phyloP scores from a whole-genome alignment of 2,329 filamentous ascomycete species.

The Hymenoscyphus infarciens region DNA sequence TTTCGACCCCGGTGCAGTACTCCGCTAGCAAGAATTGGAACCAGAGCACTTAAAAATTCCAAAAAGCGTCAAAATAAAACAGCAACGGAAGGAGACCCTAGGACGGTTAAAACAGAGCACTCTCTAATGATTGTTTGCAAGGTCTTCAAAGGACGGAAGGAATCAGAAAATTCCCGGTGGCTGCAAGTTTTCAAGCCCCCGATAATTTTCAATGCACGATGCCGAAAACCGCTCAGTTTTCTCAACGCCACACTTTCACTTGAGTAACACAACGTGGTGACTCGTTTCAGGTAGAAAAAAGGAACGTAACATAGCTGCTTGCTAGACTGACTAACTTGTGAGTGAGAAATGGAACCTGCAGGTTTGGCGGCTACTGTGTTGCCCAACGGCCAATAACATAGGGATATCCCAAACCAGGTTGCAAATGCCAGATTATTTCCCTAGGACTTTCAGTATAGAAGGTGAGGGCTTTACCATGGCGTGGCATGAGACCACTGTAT shows the following conservation, averaged over 20 bases:
- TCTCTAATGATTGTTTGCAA: not conserved
- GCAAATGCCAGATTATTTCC: too few species aligned
- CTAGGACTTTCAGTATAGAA: too few species aligned
- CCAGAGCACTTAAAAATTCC: not conserved
- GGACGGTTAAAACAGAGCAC: not conserved
- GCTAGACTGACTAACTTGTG: too few species aligned
- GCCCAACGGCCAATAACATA: too few species aligned
- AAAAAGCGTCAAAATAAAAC: not conserved
- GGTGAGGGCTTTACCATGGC: too few species aligned
- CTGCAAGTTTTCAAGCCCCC: not conserved
- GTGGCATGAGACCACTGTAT: too few species aligned
- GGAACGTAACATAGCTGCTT: too few species aligned
- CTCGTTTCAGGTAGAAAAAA: not conserved
- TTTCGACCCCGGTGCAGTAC: not conserved
- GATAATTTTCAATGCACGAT: conserved; percentile 11
- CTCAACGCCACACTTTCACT: not conserved
- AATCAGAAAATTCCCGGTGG: not conserved
- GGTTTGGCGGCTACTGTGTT: too few species aligned
- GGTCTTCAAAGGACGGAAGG: not conserved
- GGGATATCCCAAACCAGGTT: too few species aligned
- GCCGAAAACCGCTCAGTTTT: conserved; percentile 20
- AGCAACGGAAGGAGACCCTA: not conserved
- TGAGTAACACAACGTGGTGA: not conserved
- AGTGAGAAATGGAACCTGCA: too few species aligned
- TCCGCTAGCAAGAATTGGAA: not conserved